These are phyloP conservation scores for Solanum sejunctum DNA, from an alignment of 257 asterid species.

Conservation along the genomic window DNA sequence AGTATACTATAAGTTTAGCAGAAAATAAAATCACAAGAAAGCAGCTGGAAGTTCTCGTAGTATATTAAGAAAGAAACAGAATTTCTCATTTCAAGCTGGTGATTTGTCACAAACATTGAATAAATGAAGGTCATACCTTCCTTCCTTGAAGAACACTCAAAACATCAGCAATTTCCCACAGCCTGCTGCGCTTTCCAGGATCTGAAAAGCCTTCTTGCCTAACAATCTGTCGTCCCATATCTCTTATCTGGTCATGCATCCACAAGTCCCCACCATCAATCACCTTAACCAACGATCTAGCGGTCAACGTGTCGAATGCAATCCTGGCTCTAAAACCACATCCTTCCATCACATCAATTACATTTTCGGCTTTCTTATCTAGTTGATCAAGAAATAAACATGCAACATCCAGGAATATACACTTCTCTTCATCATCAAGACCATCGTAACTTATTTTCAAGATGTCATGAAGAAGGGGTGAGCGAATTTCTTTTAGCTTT, in stretches of 20 bases:
- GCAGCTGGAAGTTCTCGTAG: not conserved
- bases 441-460: constrained; percentile 13
- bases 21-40: not conserved
- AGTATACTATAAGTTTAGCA: not conserved
- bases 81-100: not conserved
- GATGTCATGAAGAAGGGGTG: constrained; percentile 1
- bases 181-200: constrained; percentile 12
- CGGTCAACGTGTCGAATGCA: constrained; percentile 5
- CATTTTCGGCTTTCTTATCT: constrained; percentile 14
- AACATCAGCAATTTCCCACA: constrained; percentile 17
- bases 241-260: constrained; percentile 26
- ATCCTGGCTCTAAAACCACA: constrained; percentile 9
- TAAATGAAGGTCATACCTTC: constrained; percentile 6
- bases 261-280: constrained; percentile 9
- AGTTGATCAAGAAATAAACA: constrained; percentile 17
- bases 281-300: constrained; percentile 15
- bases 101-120: not conserved
- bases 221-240: constrained; percentile 28
- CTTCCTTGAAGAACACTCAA: constrained; percentile 7
- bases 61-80: not conserved
- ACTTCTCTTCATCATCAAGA: constrained; percentile 16
- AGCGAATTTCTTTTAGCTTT: constrained; percentile 13
- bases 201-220: not conserved
- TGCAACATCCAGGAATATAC: constrained; percentile 20
- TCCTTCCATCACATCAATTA: constrained; percentile 15